These are phyloP conservation scores for Datura wrightii DNA, from an alignment of 257 asterid genomes.

Conservation along the genomic window DNA sequence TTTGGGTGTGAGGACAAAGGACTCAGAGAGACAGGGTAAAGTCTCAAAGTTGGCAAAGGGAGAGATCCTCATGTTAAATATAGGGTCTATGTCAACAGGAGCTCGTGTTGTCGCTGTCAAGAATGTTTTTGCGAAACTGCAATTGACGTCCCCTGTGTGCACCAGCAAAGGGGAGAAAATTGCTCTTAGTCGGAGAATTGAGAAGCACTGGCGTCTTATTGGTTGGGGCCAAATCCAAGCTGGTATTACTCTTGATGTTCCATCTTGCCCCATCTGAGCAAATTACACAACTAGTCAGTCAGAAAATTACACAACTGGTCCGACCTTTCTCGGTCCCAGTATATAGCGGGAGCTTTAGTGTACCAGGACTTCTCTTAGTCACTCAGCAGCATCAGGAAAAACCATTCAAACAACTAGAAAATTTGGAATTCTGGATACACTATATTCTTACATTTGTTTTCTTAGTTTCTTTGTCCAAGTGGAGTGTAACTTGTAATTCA, in stretches of 20 bases:
- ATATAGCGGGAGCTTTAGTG: too few relatives aligned
- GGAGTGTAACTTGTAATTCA: conserved; percentile 21
- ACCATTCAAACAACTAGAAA: background rate
- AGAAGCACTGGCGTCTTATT: conserved; percentile 98
- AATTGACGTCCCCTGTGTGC: conserved; percentile 93
- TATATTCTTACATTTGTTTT: background rate
- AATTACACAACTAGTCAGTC: conserved; percentile 20
- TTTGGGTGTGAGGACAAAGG: conserved; percentile 93
- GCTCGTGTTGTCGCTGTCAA: conserved; percentile 91
- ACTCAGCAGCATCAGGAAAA: background rate
- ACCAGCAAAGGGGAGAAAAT: conserved; percentile 92
- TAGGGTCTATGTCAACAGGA: conserved; percentile 98
- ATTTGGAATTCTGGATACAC: conserved; percentile 34
- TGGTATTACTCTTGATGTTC: conserved; percentile 86
- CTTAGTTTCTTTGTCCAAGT: background rate
- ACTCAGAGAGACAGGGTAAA: conserved; percentile 85
- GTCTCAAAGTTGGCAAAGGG: conserved; percentile 86
- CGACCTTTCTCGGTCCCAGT: too few relatives aligned
- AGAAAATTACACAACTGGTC: too few relatives aligned
- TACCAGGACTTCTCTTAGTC: too few relatives aligned
- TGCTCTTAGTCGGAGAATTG: conserved; percentile 90
- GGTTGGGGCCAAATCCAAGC: conserved; percentile 99
- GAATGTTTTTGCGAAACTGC: conserved; percentile 90
- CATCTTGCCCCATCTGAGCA: conserved; percentile 73
- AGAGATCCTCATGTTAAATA: conserved; percentile 94